phyloP scores from a whole-genome alignment of 2,329 filamentous ascomycete genomes.

The Aspergillus tamarii region DNA sequence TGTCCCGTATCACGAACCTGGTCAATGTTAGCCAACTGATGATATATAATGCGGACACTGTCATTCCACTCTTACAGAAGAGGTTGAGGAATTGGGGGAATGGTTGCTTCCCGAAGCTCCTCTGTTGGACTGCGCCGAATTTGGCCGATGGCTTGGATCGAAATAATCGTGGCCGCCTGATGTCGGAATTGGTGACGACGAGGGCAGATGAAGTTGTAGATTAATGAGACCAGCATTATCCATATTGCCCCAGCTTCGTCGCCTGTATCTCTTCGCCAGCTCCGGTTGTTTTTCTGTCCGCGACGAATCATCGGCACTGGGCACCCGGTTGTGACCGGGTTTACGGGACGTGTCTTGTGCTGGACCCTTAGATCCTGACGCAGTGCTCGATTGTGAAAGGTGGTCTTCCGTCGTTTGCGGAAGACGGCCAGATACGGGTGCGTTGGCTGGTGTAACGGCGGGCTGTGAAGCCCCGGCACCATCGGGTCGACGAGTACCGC shows the following conservation, averaged over 20 bases:
- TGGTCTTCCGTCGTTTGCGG: conserved; percentile 45
- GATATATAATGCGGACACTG: background rate
- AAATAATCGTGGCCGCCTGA: conserved; percentile 41
- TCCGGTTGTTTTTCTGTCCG: conserved; percentile 61
- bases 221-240: conserved; percentile 47
- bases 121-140: conserved; percentile 49
- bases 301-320: conserved; percentile 71
- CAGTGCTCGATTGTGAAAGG: conserved; percentile 21
- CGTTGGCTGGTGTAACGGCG: conserved; percentile 9
- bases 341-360: conserved; percentile 39
- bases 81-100: conserved; percentile 57
- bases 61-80: conserved; percentile 62
- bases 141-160: conserved; percentile 34
- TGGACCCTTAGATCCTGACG: conserved; percentile 32
- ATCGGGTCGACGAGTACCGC: conserved; percentile 62
- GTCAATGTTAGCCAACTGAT: conserved; percentile 7
- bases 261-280: conserved; percentile 73
- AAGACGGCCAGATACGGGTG: conserved; percentile 9
- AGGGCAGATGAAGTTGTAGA: conserved; percentile 37
- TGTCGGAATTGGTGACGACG: conserved; percentile 34
- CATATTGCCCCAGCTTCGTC: conserved; percentile 78
- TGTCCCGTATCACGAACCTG: conserved; percentile 29
- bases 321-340: conserved; percentile 60
- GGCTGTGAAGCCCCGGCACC: conserved; percentile 35
- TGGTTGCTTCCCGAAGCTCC: conserved; percentile 68